A percentile compares a stretch with the other conserved stretches of the same genome.
Evolutionary conservation across 2,329 filamentous ascomycete genomes (phyloP).

Genomic region (Magnaporthales sp.): DNA sequence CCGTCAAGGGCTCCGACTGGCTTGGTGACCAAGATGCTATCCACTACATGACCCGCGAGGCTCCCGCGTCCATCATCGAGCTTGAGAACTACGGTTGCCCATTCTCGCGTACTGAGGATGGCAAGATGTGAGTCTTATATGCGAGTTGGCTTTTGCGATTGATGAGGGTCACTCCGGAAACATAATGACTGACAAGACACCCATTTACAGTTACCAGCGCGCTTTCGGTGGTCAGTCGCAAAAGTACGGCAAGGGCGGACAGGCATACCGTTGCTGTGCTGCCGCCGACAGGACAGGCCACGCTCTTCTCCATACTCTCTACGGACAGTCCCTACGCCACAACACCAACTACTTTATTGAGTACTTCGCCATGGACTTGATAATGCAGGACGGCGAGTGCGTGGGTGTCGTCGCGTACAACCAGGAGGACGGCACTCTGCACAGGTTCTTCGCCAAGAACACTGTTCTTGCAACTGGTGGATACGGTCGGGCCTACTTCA

Average conservation of each 20-base stretch:
- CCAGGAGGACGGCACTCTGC: constrained; percentile 95
- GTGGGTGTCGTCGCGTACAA: constrained; percentile 96
- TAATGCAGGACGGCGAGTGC: constrained; percentile 97
- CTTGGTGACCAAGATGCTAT: constrained; percentile 95
- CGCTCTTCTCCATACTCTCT: constrained; percentile 95
- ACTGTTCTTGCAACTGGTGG: constrained; percentile 95
- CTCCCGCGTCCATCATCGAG: constrained; percentile 83
- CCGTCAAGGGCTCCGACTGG: constrained; percentile 96
- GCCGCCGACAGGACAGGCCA: constrained; percentile 95
- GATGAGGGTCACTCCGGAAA: not conserved
- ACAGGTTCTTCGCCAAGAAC: constrained; percentile 94
- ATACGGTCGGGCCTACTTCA: constrained; percentile 97
- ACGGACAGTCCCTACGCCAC: constrained; percentile 92
- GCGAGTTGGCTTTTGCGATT: not conserved
- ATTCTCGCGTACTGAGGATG: constrained; percentile 92
- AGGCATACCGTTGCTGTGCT: constrained; percentile 95
- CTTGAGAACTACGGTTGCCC: constrained; percentile 97
- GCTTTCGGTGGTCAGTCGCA: constrained; percentile 97
- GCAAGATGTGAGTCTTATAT: constrained; percentile 63
- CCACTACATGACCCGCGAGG: constrained; percentile 97
- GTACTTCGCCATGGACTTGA: constrained; percentile 92
- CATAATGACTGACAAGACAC: not conserved
- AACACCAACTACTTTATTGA: constrained; percentile 99
- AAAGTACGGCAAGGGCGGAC: constrained; percentile 91
- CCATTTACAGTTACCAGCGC: constrained; percentile 68